Conservation (phyloP, 2,329 filamentous ascomycete species). For the Neopestalotiopsis clavispora region DNA sequence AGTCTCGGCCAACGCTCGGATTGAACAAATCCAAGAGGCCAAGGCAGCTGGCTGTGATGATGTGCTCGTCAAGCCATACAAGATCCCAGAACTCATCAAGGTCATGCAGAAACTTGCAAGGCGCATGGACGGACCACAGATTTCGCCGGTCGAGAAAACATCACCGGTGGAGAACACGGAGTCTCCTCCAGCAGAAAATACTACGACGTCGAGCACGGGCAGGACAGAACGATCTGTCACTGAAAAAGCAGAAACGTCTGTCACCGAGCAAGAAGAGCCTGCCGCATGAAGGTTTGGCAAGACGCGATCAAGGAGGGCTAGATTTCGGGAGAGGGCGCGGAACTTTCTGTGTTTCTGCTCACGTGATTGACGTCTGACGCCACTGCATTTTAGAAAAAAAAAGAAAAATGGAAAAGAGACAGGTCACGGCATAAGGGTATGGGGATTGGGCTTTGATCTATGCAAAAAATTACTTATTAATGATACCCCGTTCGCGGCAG, state of each 20-base stretch:
- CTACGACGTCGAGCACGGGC: not conserved
- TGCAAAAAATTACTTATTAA: constrained; percentile 5
- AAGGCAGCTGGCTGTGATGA: constrained; percentile 62
- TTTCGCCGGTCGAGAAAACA: not conserved
- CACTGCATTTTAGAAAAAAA: not conserved
- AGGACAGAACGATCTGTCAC: not conserved
- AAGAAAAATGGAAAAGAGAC: not conserved
- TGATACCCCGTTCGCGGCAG: constrained; percentile 11
- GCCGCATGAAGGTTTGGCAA: constrained; percentile 9
- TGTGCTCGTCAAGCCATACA: constrained; percentile 75
- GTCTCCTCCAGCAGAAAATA: not conserved
- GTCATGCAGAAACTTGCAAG: constrained; percentile 13
- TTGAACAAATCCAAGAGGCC: constrained; percentile 61
- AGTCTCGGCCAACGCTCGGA: constrained; percentile 70
- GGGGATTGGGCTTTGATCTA: not conserved
- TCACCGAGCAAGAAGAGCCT: not conserved
- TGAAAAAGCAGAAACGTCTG: constrained; percentile 3
- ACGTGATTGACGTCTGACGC: constrained; percentile 6
- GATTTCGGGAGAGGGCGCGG: not conserved
- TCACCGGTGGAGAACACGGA: not conserved
- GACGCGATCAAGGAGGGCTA: constrained; percentile 8
- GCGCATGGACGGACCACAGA: constrained; percentile 1
- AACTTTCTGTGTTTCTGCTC: constrained; percentile 3
- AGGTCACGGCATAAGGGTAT: not conserved
- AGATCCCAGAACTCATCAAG: constrained; percentile 58